Evolutionary conservation across 169 alveolate genomes (phyloP), one percentile per base, ranked within the genome.

Genomic region (Cryptosporidium canis): DNA sequence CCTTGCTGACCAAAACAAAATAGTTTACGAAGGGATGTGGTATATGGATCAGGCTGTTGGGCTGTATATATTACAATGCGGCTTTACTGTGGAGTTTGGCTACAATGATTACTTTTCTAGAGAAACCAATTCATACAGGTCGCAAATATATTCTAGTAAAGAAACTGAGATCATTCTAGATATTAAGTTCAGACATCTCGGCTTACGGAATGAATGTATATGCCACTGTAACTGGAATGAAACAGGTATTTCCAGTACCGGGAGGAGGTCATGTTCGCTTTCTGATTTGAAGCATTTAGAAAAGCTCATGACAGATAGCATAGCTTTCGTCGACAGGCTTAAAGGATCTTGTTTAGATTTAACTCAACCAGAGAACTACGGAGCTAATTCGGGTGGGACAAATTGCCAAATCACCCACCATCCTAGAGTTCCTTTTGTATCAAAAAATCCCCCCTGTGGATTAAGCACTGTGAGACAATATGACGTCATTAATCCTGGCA

Each of bases 11-110:
- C 71, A 67, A 43, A 85, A 91, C 48, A 48, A 90, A 65, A 90
- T 91, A 6, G 63, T 91, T 27, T 91, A 90, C 56, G 94, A 91
- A 67, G 94, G 94, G 21, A 91, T 90, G 71, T 91, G 91, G 67
- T 83, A 85, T 83, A 71, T 77, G 83, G 90, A 91, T 45, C 83
- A 82, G 55, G 94, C 91, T 8, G 72, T 82, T 9, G 92, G 94
- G 0, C 83, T 83, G 61, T 91, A 90, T 58, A 71, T 91, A 21
- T 90, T 64, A 65, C 84, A 91, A 35, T 51, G 71, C 53, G 85
- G 67, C 55, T 91, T 61, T 33, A 83, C 67, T 31, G 84, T 91
- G 5, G 92, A 85, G 24, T 71, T 91, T n/a, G 94, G 94, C 3
- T 85, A 61, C 71, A 37, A 83, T 66, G 90, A 90, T 65, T 90